Evolutionary conservation across 768 basidiomycete genomes (phyloP), one percentile per base, ranked within the genome.

Genomic region (Termitomyces sp.): DNA sequence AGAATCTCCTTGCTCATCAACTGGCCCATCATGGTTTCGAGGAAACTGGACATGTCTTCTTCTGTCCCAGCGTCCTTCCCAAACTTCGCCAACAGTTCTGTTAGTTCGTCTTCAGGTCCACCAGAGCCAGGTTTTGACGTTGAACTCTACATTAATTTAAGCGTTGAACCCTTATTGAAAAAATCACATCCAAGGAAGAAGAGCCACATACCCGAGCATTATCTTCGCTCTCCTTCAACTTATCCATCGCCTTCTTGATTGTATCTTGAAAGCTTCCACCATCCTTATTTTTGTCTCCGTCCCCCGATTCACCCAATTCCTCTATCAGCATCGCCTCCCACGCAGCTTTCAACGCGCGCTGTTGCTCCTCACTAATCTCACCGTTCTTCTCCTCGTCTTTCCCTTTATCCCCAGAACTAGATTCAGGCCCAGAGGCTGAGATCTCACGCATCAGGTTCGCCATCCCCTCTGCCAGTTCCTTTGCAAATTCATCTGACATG

Each of bases 1-100:
- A 95, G 70, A 3, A 93, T 75, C 0, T 91, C 89, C 63, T 91
- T 89, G 71, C 79, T 82, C 85, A 92, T 85, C 23, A 93, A 75
- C 67, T 87, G 82, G 20, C 78, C 72, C 89, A 93, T 91, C 82
- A 95, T 88, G 23, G 67, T 79, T 66, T 94, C 91, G 9, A 96
- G 75, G 56, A 93, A 71, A 0, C 76, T 81, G 40, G 86, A 80
- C 12, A 94, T 64, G 23, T 84, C 81, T 0, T 76, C 75, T 1
- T 83, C 48, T 81, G 25, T 70, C 66, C 23, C 75, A 70, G 12
- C 67, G 2, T 64, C 69, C 2, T 59, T 68, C 23, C 65, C 68
- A 27, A 74, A 62, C 9, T 88, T 60, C 18, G 79, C 73, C 20
- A 91, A 70, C 13, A 91, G 66, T 3, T 77, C 70, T 43, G 85